Base-by-base conservation (phyloP, 495 filamentous ascomycete genomes). In the Penicillium lagena region DNA sequence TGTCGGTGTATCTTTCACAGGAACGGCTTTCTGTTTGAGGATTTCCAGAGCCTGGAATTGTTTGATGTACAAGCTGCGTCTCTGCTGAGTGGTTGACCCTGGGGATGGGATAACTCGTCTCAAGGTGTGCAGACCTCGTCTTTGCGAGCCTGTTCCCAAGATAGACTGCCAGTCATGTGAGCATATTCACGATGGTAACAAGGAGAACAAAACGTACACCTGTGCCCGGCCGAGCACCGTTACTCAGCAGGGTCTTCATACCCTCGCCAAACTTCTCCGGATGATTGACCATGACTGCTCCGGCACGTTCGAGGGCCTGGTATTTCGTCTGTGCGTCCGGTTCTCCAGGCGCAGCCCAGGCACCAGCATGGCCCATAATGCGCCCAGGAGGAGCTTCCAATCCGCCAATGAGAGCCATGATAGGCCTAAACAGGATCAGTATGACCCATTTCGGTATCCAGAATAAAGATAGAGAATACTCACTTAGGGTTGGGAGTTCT, bases 301-400 rank as follows among this genome's bases (percentile, higher is more conserved):
- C 87, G 12, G 80, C 87, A 45, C 72, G 67, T 55, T 84, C 66
- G n/a, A 94, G 73, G 12, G 77, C 75, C 15, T 74, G 71, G 43
- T 86, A 81, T 63, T 94, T 94, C 11, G 70, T 70, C 28, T 66
- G 63, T 0, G 83, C 78, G 44, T 73, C 72, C 7, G 81, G 80
- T 48, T 94, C 87, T 12, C 83, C 82, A 8, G 78, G 69, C 0
- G 79, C 72, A 29, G 77, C 71, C 68, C 87, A 87, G 29, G 90
- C 90, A 12, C 90, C 90, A 11, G 88, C 86, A 63, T 95, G 90
- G 13, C 90, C 90, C 89, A 95, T 93, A 30, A 89, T 75, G n/a
- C 77, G 75, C 1, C 85, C 83, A 12, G 71, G 64, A 7, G 75
- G 72, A 30, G 87, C 85, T 30, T 80, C 64, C 29, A 83, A 55